Percentiles rank a stretch among this genome's conserved stretches.
Evolutionary conservation across 805 yeast species (phyloP).

Genomic region (Crinitomyces ghanaensis): DNA sequence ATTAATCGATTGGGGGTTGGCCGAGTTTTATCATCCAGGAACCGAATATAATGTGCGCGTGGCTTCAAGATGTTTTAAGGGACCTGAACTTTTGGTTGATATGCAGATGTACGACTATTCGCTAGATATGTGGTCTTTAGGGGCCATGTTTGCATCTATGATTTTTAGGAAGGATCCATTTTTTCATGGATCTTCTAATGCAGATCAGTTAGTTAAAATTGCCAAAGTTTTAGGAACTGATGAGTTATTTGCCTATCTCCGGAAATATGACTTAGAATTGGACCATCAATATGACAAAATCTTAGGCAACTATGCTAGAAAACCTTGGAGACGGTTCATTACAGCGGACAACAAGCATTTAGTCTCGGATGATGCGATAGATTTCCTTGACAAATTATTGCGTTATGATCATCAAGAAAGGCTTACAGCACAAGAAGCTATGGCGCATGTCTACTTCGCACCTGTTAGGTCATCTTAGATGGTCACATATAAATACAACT

Average conservation of each 20-base stretch:
- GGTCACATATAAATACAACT: too few relatives aligned
- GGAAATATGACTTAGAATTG: slow-evolving; percentile 58
- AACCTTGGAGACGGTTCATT: slow-evolving; percentile 78
- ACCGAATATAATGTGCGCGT: slow-evolving; percentile 88
- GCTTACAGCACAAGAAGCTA: slow-evolving; percentile 79
- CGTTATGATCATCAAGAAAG: slow-evolving; percentile 84
- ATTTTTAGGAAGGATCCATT: slow-evolving; percentile 86
- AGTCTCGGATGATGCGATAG: slow-evolving; percentile 61
- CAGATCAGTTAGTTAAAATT: slow-evolving; percentile 84
- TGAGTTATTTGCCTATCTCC: slow-evolving; percentile 54
- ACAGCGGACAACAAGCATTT: slow-evolving; percentile 58
- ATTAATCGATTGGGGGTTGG: slow-evolving; percentile 91
- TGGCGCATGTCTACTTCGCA: slow-evolving; percentile 44
- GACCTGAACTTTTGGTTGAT: slow-evolving; percentile 83
- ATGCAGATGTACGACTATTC: slow-evolving; percentile 85
- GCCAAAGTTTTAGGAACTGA: slow-evolving; percentile 82
- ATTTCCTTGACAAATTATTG: slow-evolving; percentile 67
- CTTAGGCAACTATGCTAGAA: slow-evolving; percentile 58
- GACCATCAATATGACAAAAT: slow-evolving; percentile 69
- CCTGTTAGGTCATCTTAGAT: slow-evolving; percentile 25
- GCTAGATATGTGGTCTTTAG: slow-evolving; percentile 87
- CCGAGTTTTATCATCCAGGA: slow-evolving; percentile 85
- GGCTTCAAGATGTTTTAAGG: slow-evolving; percentile 86
- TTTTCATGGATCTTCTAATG: slow-evolving; percentile 82
- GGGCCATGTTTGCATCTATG: slow-evolving; percentile 86